Conservation (phyloP, 1,284 basidiomycete genomes). For the Rhodotorula glutinis region DNA sequence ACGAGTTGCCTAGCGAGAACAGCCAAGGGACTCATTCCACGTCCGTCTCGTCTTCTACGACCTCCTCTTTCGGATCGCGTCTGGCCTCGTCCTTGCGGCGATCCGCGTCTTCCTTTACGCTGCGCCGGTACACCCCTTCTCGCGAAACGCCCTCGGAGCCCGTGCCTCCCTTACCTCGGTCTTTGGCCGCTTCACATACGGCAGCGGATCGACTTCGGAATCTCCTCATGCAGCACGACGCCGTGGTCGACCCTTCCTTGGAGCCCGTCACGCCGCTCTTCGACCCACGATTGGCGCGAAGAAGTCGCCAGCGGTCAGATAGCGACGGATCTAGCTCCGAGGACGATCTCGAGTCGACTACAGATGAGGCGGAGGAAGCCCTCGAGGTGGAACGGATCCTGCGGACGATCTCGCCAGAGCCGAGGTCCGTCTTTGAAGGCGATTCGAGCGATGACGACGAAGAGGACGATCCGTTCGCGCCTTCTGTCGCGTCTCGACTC, state of each 20-base stretch:
- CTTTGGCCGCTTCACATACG: background rate
- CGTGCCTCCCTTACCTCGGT: background rate
- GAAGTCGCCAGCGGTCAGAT: background rate
- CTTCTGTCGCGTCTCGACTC: background rate
- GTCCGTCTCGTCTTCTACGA: background rate
- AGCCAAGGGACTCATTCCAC: too few relatives aligned
- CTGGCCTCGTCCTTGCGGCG: slow-evolving; percentile 7
- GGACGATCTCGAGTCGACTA: background rate
- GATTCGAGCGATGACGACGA: background rate
- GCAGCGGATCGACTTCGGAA: slow-evolving; percentile 6
- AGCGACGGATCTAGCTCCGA: slow-evolving; percentile 1
- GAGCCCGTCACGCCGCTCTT: slow-evolving; percentile 8
- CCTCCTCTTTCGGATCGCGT: slow-evolving; percentile 2
- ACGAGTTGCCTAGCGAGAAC: background rate
- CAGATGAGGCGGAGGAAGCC: background rate
- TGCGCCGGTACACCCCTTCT: background rate
- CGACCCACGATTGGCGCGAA: background rate
- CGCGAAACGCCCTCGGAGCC: background rate
- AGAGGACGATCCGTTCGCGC: slow-evolving; percentile 13
- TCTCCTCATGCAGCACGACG: slow-evolving; percentile 13
- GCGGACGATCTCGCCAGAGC: background rate
- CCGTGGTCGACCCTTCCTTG: background rate
- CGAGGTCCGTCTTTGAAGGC: background rate
- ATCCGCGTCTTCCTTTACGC: slow-evolving; percentile 5
- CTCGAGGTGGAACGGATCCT: background rate